These are phyloP conservation scores for Trichosporon sp. DNA, from an alignment of 1,284 basidiomycete species.

Conservation along the genomic window DNA sequence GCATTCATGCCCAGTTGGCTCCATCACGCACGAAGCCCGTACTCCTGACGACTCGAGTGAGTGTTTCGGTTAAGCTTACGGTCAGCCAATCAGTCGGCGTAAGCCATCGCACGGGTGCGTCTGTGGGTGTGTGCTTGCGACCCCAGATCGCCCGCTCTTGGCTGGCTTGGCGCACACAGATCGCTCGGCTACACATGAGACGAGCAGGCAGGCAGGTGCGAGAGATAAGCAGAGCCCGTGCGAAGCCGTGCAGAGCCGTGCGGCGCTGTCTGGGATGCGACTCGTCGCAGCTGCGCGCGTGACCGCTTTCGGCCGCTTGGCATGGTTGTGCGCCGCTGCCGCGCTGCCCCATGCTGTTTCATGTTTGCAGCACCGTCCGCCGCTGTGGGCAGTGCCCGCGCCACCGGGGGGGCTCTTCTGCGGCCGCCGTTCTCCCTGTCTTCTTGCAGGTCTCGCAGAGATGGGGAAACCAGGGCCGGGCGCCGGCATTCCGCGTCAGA, in stretches of 20 bases:
- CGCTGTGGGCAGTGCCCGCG: too few relatives aligned
- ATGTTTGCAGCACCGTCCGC: too few relatives aligned
- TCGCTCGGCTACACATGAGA: not conserved
- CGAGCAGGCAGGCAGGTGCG: not conserved
- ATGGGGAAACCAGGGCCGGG: not conserved
- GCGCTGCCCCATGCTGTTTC: too few relatives aligned
- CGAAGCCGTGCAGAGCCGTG: not conserved
- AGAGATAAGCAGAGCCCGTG: not conserved
- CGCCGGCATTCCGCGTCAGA: not conserved
- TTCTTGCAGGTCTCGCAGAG: not conserved
- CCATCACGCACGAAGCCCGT: too few relatives aligned
- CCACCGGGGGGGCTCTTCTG: too few relatives aligned
- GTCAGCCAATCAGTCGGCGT: not conserved
- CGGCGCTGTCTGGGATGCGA: not conserved
- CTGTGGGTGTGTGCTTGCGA: not conserved
- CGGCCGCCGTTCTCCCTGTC: too few relatives aligned
- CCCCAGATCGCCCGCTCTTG: not conserved
- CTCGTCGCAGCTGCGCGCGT: not conserved
- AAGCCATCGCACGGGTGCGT: not conserved
- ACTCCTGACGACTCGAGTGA: too few relatives aligned
- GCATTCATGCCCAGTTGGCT: not conserved
- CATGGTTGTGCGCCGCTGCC: too few relatives aligned
- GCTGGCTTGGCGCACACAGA: not conserved
- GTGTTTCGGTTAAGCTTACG: not conserved
- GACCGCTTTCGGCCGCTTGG: too few relatives aligned